Percentiles rank a stretch among this genome's conserved stretches.
Conservation (phyloP, 345 rosid species). For the Syzygium aqueum region DNA sequence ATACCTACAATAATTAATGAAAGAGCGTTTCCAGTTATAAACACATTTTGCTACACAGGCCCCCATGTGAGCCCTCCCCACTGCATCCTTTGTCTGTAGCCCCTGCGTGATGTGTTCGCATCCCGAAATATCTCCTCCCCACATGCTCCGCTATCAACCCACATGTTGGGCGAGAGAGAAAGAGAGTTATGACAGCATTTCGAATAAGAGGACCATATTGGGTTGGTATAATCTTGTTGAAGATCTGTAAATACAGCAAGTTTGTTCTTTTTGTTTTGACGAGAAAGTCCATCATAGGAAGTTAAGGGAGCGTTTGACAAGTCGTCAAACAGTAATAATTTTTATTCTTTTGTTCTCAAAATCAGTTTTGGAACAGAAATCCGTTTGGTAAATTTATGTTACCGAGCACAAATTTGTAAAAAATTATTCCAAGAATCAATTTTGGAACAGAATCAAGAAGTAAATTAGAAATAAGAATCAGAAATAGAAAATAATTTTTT, state of each 20-base stretch:
- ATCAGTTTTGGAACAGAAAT: no score
- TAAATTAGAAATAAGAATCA: no score
- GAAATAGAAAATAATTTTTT: no score
- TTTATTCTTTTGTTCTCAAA: no score
- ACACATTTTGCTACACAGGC: background rate
- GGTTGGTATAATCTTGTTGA: background rate
- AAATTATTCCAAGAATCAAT: no score
- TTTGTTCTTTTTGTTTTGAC: background rate
- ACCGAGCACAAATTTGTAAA: no score
- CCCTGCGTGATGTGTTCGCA: background rate
- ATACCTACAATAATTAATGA: background rate
- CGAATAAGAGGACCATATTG: background rate
- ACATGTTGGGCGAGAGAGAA: background rate
- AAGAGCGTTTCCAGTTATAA: background rate
- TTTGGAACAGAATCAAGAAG: no score
- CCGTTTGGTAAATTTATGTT: no score
- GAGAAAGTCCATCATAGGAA: background rate
- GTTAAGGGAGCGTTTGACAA: background rate
- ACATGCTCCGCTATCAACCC: conserved; percentile 12
- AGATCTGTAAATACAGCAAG: background rate
- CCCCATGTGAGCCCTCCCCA: conserved; percentile 17
- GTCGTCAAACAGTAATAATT: no score
- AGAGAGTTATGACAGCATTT: background rate
- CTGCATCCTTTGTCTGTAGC: background rate
- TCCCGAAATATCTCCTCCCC: conserved; percentile 12